These are phyloP conservation scores for Cyberlindnera nakhonratchasimensis DNA, from an alignment of 805 yeast species.

Conservation along the genomic window DNA sequence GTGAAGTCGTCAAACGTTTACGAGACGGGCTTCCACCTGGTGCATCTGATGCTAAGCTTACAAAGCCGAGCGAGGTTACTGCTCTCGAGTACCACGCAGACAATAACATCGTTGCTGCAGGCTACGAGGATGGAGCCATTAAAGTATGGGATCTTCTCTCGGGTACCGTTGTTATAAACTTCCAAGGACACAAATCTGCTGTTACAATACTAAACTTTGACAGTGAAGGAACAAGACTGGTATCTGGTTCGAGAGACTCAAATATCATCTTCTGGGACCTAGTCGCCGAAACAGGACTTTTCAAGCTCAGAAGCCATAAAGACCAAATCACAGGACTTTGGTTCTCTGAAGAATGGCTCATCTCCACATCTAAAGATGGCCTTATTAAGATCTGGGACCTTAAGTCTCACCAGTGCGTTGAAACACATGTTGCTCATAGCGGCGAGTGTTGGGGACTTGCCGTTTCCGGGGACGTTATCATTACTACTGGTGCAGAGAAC, in stretches of 20 bases:
- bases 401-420: conserved; percentile 83
- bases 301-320: conserved; percentile 83
- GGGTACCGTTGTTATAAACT: conserved; percentile 69
- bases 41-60: conserved; percentile 59
- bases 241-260: conserved; percentile 86
- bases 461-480: conserved; percentile 37
- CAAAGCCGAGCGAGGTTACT: conserved; percentile 60
- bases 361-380: conserved; percentile 86
- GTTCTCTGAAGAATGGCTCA: conserved; percentile 56
- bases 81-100: conserved; percentile 54
- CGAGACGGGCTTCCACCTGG: conserved; percentile 71
- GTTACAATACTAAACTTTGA: conserved; percentile 73
- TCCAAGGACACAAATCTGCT: conserved; percentile 88
- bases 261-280: conserved; percentile 90
- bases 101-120: conserved; percentile 78
- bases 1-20: conserved; percentile 57
- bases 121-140: conserved; percentile 85
- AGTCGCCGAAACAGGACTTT: conserved; percentile 86
- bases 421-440: conserved; percentile 89
- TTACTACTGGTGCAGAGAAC: conserved; percentile 78
- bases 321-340: conserved; percentile 79
- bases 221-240: conserved; percentile 73
- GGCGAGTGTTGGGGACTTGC: conserved; percentile 92
- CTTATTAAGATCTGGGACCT: conserved; percentile 91
- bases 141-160: conserved; percentile 90